Conservation (phyloP, 2,329 filamentous ascomycete species). For the Trichoderma afroharzianum region DNA sequence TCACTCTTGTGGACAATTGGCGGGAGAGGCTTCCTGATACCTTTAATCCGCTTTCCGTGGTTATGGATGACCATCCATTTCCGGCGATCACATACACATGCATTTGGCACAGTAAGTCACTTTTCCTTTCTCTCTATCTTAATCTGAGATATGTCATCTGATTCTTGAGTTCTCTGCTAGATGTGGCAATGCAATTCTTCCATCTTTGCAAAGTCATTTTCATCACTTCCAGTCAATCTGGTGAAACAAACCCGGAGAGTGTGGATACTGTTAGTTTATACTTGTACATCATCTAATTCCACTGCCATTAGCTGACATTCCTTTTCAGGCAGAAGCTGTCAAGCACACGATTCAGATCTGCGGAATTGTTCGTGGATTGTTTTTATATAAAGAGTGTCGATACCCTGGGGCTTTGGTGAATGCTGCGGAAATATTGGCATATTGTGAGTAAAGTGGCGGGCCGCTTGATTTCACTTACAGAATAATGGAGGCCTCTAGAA, state of each 20-base stretch:
- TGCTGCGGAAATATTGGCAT: neutral
- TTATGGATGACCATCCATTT: constrained; percentile 3
- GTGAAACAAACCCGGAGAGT: neutral
- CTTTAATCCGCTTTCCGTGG: neutral
- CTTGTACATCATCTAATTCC: too few relatives aligned
- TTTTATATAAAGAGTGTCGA: neutral
- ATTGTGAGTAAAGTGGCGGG: neutral
- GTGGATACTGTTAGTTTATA: neutral
- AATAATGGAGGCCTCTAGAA: neutral
- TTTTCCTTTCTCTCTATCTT: neutral
- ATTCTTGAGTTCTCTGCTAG: neutral
- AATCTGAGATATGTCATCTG: neutral
- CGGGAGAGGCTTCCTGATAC: neutral
- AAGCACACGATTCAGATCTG: neutral
- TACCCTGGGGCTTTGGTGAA: constrained; percentile 11
- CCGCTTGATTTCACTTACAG: neutral
- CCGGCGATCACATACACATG: constrained; percentile 8
- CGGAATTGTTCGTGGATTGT: neutral
- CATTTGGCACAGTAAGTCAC: constrained; percentile 7
- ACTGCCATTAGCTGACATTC: neutral
- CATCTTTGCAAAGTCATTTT: constrained; percentile 9
- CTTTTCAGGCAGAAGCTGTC: neutral
- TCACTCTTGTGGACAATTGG: constrained; percentile 6
- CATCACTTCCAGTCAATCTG: neutral
- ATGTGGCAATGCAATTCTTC: constrained; percentile 16